A percentile compares a stretch with the other conserved stretches of the same genome.
Evolutionary conservation across 2,329 filamentous ascomycete species (phyloP).

Genomic region (Aspergillus ochraceoroseus): DNA sequence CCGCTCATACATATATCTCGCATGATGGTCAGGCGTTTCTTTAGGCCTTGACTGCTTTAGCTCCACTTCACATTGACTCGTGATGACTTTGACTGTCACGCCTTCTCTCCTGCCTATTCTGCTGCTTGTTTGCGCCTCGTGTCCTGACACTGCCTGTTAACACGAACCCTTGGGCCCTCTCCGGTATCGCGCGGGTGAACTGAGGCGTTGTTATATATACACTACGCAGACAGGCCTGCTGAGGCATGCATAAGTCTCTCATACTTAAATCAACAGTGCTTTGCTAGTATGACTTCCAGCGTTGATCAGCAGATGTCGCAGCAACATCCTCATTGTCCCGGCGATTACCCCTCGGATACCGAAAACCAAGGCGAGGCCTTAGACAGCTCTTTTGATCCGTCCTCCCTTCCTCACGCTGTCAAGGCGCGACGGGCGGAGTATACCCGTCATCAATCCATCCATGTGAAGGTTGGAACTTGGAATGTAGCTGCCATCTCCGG

Average conservation of each 20-base stretch:
- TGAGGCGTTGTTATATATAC: conserved; percentile 1
- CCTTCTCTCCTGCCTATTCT: conserved; percentile 6
- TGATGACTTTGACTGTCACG: conserved; percentile 15
- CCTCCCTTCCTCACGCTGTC: conserved; percentile 55
- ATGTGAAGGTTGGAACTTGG: conserved; percentile 90
- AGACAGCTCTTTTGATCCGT: conserved; percentile 27
- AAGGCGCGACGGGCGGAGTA: conserved; percentile 74
- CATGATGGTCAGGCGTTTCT: conserved; percentile 13
- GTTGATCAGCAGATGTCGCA: too few relatives aligned
- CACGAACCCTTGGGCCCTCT: not conserved
- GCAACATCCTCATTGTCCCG: conserved; percentile 10
- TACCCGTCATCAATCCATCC: conserved; percentile 65
- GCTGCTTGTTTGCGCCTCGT: conserved; percentile 9
- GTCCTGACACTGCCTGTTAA: conserved; percentile 4
- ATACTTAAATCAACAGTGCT: not conserved
- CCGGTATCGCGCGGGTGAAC: conserved; percentile 2
- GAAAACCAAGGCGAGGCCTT: conserved; percentile 16
- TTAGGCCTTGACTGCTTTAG: conserved; percentile 7
- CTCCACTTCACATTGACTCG: conserved; percentile 8
- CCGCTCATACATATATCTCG: conserved; percentile 7
- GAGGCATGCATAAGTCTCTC: conserved; percentile 1
- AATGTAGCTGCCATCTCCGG: conserved; percentile 83
- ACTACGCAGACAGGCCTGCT: not conserved
- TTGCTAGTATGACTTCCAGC: conserved; percentile 16
- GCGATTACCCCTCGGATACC: conserved; percentile 15